Evolutionary conservation across 1,284 basidiomycete genomes (phyloP).

Genomic region (Golubevia sp.): DNA sequence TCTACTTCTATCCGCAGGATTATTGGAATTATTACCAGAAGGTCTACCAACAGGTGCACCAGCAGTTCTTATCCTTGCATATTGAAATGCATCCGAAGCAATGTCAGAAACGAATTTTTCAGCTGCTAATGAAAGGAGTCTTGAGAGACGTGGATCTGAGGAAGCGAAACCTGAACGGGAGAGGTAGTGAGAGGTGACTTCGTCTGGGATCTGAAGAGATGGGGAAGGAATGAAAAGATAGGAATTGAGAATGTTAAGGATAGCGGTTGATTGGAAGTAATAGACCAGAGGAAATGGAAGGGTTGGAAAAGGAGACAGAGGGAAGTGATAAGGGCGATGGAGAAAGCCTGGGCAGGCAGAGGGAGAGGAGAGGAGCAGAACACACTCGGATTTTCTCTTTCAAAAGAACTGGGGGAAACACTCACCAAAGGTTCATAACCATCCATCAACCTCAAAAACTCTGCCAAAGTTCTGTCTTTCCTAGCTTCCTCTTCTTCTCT

Average conservation of each 20-base stretch:
- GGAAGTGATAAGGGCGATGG: too few relatives aligned
- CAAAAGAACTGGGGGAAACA: too few relatives aligned
- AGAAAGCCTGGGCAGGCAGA: too few relatives aligned
- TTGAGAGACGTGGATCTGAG: constrained; percentile 74
- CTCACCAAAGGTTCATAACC: constrained; percentile 91
- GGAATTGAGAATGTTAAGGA: background rate
- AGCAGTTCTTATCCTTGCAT: constrained; percentile 84
- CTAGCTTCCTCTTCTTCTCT: background rate
- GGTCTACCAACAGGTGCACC: constrained; percentile 55
- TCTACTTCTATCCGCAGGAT: constrained; percentile 74
- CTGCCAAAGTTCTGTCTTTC: constrained; percentile 78
- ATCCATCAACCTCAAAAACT: constrained; percentile 93
- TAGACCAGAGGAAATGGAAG: too few relatives aligned
- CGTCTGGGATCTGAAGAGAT: constrained; percentile 81
- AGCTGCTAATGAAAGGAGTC: constrained; percentile 89
- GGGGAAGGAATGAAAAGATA: background rate
- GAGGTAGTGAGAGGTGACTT: constrained; percentile 97
- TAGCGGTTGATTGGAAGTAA: background rate
- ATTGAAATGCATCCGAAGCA: constrained; percentile 94
- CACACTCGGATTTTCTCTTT: too few relatives aligned
- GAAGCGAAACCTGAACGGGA: constrained; percentile 96
- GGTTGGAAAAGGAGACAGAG: too few relatives aligned
- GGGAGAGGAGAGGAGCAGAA: too few relatives aligned
- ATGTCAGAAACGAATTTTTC: constrained; percentile 99
- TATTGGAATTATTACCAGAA: constrained; percentile 3